Conservation (phyloP, 805 yeast genomes). For the Pichia exigua region DNA sequence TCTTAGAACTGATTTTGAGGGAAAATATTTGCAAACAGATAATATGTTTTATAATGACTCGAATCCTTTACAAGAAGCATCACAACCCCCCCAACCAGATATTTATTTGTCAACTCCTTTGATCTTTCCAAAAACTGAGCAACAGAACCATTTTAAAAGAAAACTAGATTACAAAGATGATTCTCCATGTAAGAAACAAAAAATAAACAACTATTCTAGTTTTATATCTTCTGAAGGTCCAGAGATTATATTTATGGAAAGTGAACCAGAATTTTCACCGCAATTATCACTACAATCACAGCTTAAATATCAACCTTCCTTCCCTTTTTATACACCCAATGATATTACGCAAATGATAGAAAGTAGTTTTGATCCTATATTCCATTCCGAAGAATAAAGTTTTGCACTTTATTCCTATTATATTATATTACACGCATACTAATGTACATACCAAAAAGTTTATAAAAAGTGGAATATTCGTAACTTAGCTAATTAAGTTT, state of each 20-base stretch:
- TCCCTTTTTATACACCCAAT: neutral
- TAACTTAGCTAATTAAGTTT: neutral
- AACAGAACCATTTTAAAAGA: neutral
- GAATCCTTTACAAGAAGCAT: neutral
- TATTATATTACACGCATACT: neutral
- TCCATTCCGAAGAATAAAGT: neutral
- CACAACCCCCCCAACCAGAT: neutral
- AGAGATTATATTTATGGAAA: neutral
- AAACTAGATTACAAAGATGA: neutral
- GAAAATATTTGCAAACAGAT: neutral
- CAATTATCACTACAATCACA: neutral
- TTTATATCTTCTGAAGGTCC: neutral
- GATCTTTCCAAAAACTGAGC: neutral
- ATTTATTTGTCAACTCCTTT: neutral
- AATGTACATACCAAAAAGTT: neutral
- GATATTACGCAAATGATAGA: neutral
- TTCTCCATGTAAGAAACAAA: neutral
- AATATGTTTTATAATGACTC: neutral
- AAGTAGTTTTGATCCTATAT: conserved; percentile 6
- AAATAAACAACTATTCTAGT: neutral
- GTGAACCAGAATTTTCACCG: neutral
- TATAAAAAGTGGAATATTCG: neutral
- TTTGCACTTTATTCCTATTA: neutral
- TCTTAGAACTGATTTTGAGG: neutral
- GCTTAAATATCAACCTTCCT: neutral